Percentiles rank a stretch among this genome's conserved stretches.
Evolutionary conservation across 192 early-diverging fungal species (phyloP).

Genomic region (Ambispora gerdemannii): DNA sequence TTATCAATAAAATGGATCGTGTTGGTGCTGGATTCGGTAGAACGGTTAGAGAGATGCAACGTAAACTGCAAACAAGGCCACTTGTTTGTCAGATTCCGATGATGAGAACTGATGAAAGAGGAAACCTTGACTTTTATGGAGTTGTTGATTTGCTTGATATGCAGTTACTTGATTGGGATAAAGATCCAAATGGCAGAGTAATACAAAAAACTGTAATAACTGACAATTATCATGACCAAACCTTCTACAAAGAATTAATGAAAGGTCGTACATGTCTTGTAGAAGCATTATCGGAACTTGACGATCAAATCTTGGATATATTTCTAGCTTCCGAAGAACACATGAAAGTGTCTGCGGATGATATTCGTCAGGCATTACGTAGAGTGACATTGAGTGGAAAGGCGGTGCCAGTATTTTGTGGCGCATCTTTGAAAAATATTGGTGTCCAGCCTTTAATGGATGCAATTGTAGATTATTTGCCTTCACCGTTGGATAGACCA

Average conservation of each 20-base stretch:
- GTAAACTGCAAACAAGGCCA: conserved; percentile 57
- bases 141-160: conserved; percentile 76
- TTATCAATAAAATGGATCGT: conserved; percentile 97
- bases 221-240: conserved; percentile 32
- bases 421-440: conserved; percentile 83
- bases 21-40: conserved; percentile 66
- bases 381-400: conserved; percentile 64
- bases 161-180: conserved; percentile 64
- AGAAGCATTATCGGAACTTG: conserved; percentile 78
- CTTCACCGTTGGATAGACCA: conserved; percentile 71
- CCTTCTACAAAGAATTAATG: conserved; percentile 46
- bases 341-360: conserved; percentile 55
- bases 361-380: conserved; percentile 65
- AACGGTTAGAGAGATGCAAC: conserved; percentile 56
- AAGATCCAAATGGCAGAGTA: conserved; percentile 45
- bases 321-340: conserved; percentile 83
- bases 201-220: conserved; percentile 38
- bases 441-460: conserved; percentile 94
- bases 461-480: conserved; percentile 82
- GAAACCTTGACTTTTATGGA: conserved; percentile 49
- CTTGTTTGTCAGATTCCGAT: conserved; percentile 75
- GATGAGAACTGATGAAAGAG: conserved; percentile 38
- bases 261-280: conserved; percentile 67
- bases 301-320: conserved; percentile 78
- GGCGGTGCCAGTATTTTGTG: conserved; percentile 82